Base-by-base conservation (phyloP, 2,329 filamentous ascomycete genomes). In the Calonectria naviculata region DNA sequence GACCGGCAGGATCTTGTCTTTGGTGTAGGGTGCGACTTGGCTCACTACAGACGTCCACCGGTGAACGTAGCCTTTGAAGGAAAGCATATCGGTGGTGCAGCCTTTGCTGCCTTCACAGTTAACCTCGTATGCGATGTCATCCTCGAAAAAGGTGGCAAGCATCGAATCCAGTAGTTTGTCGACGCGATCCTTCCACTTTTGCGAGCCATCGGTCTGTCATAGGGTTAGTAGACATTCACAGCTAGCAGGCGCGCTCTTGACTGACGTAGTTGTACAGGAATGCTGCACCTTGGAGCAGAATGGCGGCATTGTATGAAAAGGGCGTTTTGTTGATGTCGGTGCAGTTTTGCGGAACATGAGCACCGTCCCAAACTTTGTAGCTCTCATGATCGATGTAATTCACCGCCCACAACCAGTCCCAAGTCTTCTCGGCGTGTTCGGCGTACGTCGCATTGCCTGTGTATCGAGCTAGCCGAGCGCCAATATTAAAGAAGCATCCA, bases 41-140 rank as follows among this genome's bases (percentile, higher is more conserved):
- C 89, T 88, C 1, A 89, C 86, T 26, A 88, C 86, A 5, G 89
- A 86, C 75, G 94, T 84, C 90, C 92, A 93, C 46, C 91, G 88
- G 75, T 91, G 87, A 21, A 94, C 85, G 69, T 92, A 91, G 44
- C 92, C 92, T 82, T 94, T 94, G 88, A 93, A 95, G 2, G 90
- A 90, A 71, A 90, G 82, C 86, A 95, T 93, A 77, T 96, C 94
- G 58, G 89, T 86, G 69, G 92, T 92, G 85, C 94, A 96, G 24
- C 79, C 83, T 3, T 86, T 83, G 31, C 80, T 76, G 38, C 79
- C 76, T 75, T 95, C 93, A 83, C 94, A 96, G 15, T 90, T 85
- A 3, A 89, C 83, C 81, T 96, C 94, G 67, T 85, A 90, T 75
- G 93, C 90, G 74, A 93, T 85, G 47, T 87, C 87, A 17, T 89